phyloP scores from a whole-genome alignment of 2,329 filamentous ascomycete species.

The Macroventuria anomochaeta region DNA sequence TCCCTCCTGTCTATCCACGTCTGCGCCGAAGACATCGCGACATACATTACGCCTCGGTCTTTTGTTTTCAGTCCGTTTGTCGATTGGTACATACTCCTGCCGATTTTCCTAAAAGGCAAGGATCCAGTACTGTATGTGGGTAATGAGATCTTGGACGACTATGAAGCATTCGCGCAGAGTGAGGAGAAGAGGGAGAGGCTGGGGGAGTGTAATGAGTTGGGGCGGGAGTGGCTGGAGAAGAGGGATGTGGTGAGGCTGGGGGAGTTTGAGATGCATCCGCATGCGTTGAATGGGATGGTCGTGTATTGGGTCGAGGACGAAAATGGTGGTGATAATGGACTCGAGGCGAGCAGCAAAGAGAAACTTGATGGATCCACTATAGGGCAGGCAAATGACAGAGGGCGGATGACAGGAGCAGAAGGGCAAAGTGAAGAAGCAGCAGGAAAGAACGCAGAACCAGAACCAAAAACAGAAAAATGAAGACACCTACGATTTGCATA shows the following conservation, averaged over 20 bases:
- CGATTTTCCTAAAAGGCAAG: conserved; percentile 35
- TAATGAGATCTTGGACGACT: conserved; percentile 46
- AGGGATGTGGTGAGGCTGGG: conserved; percentile 27
- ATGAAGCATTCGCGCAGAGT: conserved; percentile 32
- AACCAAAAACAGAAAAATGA: too few relatives aligned
- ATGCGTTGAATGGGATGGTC: conserved; percentile 44
- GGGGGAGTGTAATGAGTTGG: conserved; percentile 39
- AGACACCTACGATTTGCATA: too few relatives aligned
- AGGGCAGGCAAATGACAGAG: too few relatives aligned
- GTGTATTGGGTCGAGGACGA: conserved; percentile 30
- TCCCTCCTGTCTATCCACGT: conserved; percentile 28
- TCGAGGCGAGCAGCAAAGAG: too few relatives aligned
- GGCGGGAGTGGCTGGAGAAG: conserved; percentile 29
- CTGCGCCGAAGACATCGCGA: conserved; percentile 22
- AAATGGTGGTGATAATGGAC: not conserved
- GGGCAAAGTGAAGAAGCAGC: too few relatives aligned
- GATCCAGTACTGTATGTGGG: conserved; percentile 46
- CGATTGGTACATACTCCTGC: conserved; percentile 45
- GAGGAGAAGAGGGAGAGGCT: conserved; percentile 32
- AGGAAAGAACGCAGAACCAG: too few relatives aligned
- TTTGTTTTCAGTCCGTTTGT: conserved; percentile 49
- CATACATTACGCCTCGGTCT: conserved; percentile 24
- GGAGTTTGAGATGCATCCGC: conserved; percentile 40
- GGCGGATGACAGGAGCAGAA: too few relatives aligned
- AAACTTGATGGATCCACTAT: too few relatives aligned